These are phyloP conservation scores for Moniliophthora roreri DNA, from an alignment of 1,284 basidiomycete genomes.

Conservation along the genomic window DNA sequence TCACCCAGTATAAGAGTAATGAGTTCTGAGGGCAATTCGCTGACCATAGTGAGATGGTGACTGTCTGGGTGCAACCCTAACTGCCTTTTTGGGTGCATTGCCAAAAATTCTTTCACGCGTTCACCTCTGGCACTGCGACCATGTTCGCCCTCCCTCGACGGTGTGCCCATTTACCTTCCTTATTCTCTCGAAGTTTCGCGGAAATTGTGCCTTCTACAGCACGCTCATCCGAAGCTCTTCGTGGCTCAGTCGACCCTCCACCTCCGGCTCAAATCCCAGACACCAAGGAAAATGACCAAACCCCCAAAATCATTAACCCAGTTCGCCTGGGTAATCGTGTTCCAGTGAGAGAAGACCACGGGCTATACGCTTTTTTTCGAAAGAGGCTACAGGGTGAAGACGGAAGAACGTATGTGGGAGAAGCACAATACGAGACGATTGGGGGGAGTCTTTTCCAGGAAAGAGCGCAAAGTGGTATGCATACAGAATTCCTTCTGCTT, in stretches of 20 bases:
- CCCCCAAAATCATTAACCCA: slow-evolving; percentile 1
- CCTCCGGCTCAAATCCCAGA: slow-evolving; percentile 3
- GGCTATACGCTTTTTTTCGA: slow-evolving; percentile 76
- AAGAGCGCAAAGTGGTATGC: slow-evolving; percentile 8
- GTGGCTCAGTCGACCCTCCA: slow-evolving; percentile 1
- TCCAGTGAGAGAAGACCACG: slow-evolving; percentile 53
- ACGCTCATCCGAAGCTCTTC: background rate
- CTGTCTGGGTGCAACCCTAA: too few relatives aligned
- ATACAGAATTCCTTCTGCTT: slow-evolving; percentile 5
- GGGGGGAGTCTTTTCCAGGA: slow-evolving; percentile 11
- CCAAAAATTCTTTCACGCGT: background rate
- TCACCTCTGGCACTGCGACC: background rate
- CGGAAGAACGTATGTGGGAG: slow-evolving; percentile 26
- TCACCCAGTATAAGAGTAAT: slow-evolving; percentile 41
- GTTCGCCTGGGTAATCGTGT: slow-evolving; percentile 18
- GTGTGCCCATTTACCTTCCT: background rate
- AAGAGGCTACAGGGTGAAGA: slow-evolving; percentile 37
- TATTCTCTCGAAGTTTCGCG: slow-evolving; percentile 9
- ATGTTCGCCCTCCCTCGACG: slow-evolving; percentile 13
- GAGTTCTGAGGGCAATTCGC: slow-evolving; percentile 28
- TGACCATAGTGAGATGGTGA: too few relatives aligned
- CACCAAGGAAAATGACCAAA: background rate
- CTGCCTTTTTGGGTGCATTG: background rate
- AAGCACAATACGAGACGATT: slow-evolving; percentile 34
- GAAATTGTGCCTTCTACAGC: slow-evolving; percentile 6